These are phyloP conservation scores for Orbilia quercus DNA, from an alignment of 2,329 filamentous ascomycete species.

Conservation along the genomic window DNA sequence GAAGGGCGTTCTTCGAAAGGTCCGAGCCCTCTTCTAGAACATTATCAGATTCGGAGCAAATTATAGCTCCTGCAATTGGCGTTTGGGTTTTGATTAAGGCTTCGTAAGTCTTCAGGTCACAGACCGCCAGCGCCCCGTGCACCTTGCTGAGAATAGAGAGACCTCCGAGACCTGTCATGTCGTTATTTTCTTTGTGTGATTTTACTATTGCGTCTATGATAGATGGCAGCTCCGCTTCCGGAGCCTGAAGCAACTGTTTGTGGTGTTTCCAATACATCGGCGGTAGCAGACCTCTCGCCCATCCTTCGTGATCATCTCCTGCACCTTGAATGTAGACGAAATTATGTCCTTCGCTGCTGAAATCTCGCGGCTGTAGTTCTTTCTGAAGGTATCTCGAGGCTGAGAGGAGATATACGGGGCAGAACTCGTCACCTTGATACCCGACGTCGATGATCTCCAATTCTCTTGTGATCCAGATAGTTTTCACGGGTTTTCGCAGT, in stretches of 20 bases:
- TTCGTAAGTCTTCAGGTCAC: constrained; percentile 42
- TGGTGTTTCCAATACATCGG: constrained; percentile 80
- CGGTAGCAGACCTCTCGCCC: constrained; percentile 81
- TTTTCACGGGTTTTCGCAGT: constrained; percentile 35
- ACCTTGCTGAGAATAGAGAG: constrained; percentile 30
- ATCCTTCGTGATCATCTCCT: constrained; percentile 93
- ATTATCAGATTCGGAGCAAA: constrained; percentile 47
- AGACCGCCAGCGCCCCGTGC: constrained; percentile 35
- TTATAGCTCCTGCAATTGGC: constrained; percentile 41
- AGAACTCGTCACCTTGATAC: constrained; percentile 18
- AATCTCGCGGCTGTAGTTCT: constrained; percentile 41
- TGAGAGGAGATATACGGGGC: constrained; percentile 45
- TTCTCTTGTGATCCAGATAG: constrained; percentile 46
- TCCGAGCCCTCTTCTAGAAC: constrained; percentile 60
- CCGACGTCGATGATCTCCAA: constrained; percentile 12
- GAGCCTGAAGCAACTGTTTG: constrained; percentile 70
- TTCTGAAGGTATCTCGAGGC: constrained; percentile 39
- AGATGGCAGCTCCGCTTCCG: constrained; percentile 73
- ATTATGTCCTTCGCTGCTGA: constrained; percentile 74
- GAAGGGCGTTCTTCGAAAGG: constrained; percentile 67
- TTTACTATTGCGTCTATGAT: constrained; percentile 66
- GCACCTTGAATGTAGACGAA: constrained; percentile 91
- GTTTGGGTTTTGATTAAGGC: constrained; percentile 33
- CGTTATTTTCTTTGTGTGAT: constrained; percentile 58
- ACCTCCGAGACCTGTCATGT: constrained; percentile 58